Percentiles rank a stretch among this genome's conserved stretches.
These are phyloP conservation scores for Leccinum solheimii DNA, from an alignment of 1,284 basidiomycete species.

Conservation along the genomic window DNA sequence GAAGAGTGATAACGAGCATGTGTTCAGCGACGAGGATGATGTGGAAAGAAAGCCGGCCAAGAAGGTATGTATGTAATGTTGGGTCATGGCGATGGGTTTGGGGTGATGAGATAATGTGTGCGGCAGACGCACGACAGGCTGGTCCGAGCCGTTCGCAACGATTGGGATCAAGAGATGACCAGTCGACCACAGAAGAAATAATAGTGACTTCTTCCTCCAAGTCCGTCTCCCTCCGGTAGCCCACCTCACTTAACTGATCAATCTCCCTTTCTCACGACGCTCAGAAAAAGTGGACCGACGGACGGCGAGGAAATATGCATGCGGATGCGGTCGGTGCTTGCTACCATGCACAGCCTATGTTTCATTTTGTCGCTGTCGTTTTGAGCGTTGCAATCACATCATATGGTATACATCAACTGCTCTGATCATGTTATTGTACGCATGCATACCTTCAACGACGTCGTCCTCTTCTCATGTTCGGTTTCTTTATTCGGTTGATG, in stretches of 20 bases:
- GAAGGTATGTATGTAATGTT: constrained; percentile 52
- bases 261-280: not conserved
- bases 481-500: not conserved
- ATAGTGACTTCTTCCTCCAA: constrained; percentile 53
- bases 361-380: not conserved
- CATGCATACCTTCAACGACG: not conserved
- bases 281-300: constrained; percentile 75
- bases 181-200: constrained; percentile 66
- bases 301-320: constrained; percentile 65
- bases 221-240: not conserved
- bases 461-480: not conserved
- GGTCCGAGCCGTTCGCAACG: constrained; percentile 58
- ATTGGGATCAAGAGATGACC: constrained; percentile 61
- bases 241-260: not conserved
- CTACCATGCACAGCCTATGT: not conserved
- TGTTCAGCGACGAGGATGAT: constrained; percentile 73
- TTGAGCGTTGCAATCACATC: not conserved
- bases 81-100: not conserved
- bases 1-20: constrained; percentile 50
- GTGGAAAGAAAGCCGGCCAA: constrained; percentile 61
- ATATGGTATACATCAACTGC: not conserved
- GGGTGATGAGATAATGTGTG: not conserved
- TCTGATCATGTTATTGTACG: constrained; percentile 6
- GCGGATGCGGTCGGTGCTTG: not conserved
- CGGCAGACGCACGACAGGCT: constrained; percentile 64